phyloP scores from a whole-genome alignment of 2,329 filamentous ascomycete genomes.

The Pestalotiopsis sp. region DNA sequence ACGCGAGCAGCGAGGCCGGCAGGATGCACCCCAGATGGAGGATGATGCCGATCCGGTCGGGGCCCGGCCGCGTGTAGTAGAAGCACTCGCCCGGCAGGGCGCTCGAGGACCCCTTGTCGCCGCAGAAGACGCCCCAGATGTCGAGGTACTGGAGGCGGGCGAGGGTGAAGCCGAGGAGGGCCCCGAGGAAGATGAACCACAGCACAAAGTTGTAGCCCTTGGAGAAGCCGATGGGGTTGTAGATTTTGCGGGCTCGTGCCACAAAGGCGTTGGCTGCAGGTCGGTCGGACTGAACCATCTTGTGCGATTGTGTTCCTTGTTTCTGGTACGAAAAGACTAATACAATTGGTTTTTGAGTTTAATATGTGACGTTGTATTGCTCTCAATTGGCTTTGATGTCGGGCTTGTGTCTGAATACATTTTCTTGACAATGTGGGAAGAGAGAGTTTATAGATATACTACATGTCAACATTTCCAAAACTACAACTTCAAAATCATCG shows the following conservation, averaged over 20 bases:
- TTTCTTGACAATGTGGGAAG: too few species aligned
- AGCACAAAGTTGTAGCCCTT: slow-evolving; percentile 61
- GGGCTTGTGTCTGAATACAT: too few species aligned
- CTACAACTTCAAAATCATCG: too few species aligned
- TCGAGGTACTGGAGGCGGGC: slow-evolving; percentile 51
- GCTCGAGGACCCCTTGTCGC: slow-evolving; percentile 20
- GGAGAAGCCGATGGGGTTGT: slow-evolving; percentile 54
- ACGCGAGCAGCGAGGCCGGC: slow-evolving; percentile 45
- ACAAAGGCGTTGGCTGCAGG: slow-evolving; percentile 36
- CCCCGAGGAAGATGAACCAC: slow-evolving; percentile 50
- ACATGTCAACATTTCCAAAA: too few species aligned
- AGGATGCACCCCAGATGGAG: slow-evolving; percentile 49
- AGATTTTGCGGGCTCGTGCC: slow-evolving; percentile 35
- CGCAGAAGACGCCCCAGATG: slow-evolving; percentile 42
- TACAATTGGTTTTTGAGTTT: not conserved
- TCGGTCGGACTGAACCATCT: slow-evolving; percentile 6
- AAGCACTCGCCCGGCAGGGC: slow-evolving; percentile 43
- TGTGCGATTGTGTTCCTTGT: not conserved
- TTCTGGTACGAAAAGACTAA: not conserved
- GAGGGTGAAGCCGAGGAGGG: slow-evolving; percentile 49
- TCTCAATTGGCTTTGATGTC: too few species aligned
- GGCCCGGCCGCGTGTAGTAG: slow-evolving; percentile 31
- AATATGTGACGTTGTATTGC: not conserved
- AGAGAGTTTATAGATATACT: too few species aligned
- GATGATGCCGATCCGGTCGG: slow-evolving; percentile 42